Base-by-base conservation (phyloP, 2,329 filamentous ascomycete genomes). In the Penicillium sp. region DNA sequence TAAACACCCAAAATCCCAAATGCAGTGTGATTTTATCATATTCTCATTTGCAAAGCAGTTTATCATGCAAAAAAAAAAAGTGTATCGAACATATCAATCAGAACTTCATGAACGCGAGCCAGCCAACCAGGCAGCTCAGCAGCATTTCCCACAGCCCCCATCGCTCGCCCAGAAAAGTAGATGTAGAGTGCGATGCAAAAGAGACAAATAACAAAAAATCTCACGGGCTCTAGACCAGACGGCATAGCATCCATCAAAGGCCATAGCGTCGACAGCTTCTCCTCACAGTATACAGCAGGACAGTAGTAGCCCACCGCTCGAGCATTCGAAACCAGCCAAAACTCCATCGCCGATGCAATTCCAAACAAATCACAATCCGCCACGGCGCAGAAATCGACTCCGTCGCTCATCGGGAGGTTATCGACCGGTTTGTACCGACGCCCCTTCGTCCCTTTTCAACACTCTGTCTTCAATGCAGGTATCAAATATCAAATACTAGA, bases 51-150 rank as follows among this genome's bases (percentile, higher is more conserved):
- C 17, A 36, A 35, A 35, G 21, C 38, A 44, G 48, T 21, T 21
- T 31, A 31, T 56, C 53, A 31, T 51, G 53, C 53, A 45, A 45
- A 51, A 41, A 51, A 51, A 25, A 52, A 53, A 53, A 27, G 31
- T 55, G 47, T 53, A 53, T 57, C 55, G 51, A 57, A 53, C 55
- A 53, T 55, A 35, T 57, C 50, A 57, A 53, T 57, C 55, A 57
- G 55, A 53, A 57, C 23, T 36, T 57, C 55, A 57, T 57, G 35
- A 57, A 39, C 42, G 33, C 35, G 35, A 57, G 42, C 41, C 42
- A 45, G 41, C 36, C 53, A 38, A 23, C 42, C 49, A 45, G 33
- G 33, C 54, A 53, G 27, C 49, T 48, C 49, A 29, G 49, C 42
- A 53, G 36, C 15, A 38, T 56, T 36, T 41, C 49, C 49, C 52